Conservation (phyloP, 352 stramenopile genomes). For the Pseudoperonospora humuli region DNA sequence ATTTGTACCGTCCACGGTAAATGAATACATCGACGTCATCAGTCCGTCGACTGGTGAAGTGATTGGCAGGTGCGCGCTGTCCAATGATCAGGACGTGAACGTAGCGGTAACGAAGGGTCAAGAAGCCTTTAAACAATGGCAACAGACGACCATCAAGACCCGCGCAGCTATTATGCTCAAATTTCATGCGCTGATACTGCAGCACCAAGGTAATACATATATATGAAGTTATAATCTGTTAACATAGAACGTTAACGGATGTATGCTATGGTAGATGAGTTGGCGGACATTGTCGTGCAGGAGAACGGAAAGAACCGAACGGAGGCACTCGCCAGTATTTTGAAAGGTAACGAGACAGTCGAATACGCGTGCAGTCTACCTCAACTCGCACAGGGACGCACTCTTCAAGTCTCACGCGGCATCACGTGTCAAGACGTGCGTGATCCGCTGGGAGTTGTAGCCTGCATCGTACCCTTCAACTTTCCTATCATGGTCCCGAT, state of each 20-base stretch:
- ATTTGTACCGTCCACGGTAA: conserved; percentile 38
- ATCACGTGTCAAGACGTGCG: conserved; percentile 92
- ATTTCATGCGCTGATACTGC: conserved; percentile 90
- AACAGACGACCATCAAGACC: conserved; percentile 89
- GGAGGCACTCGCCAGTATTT: conserved; percentile 93
- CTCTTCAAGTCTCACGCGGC: conserved; percentile 74
- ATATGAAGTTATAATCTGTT: too few relatives aligned
- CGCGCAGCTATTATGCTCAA: conserved; percentile 94
- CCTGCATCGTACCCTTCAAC: conserved; percentile 94
- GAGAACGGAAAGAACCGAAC: conserved; percentile 98
- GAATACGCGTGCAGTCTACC: conserved; percentile 94
- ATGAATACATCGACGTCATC: conserved; percentile 52
- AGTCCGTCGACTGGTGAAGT: conserved; percentile 53
- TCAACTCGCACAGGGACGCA: conserved; percentile 86
- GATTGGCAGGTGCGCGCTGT: conserved; percentile 82
- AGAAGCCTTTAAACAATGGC: conserved; percentile 88
- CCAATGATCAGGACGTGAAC: conserved; percentile 75
- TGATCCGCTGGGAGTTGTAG: conserved; percentile 90
- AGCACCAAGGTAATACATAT: conserved; percentile 53
- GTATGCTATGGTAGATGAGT: conserved; percentile 45
- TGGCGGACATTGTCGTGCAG: conserved; percentile 90
- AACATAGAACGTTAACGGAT: too few relatives aligned
- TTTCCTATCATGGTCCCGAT: conserved; percentile 98
- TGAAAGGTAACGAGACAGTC: conserved; percentile 97
- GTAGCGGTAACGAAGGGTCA: conserved; percentile 69